Evolutionary conservation across 2,329 filamentous ascomycete genomes (phyloP).

Genomic region (Allantophomopsis lycopodina): DNA sequence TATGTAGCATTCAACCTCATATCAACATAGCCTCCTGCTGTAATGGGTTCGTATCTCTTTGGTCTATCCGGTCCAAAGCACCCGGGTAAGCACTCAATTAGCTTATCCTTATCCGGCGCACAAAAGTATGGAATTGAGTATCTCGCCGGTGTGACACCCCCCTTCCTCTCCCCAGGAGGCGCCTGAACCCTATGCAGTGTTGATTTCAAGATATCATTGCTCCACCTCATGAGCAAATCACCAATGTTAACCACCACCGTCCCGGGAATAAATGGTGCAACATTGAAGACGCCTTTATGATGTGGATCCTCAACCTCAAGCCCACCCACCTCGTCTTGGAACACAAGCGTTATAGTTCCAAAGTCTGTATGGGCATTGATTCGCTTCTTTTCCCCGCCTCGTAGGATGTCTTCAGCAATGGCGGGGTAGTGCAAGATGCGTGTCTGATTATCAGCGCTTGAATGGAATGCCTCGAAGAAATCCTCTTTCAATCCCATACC

Average conservation of each 20-base stretch:
- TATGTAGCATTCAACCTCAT: constrained; percentile 1
- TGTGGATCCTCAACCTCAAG: constrained; percentile 29
- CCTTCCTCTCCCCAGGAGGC: constrained; percentile 7
- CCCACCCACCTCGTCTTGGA: constrained; percentile 32
- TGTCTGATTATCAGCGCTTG: constrained; percentile 38
- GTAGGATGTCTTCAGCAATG: constrained; percentile 25
- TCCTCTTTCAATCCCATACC: constrained; percentile 29
- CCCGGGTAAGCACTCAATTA: constrained; percentile 18
- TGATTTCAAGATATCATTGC: constrained; percentile 22
- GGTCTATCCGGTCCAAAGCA: constrained; percentile 1
- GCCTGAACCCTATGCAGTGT: constrained; percentile 28
- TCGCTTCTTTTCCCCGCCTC: constrained; percentile 22
- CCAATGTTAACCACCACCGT: constrained; percentile 30
- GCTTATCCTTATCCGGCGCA: constrained; percentile 24
- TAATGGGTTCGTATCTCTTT: constrained; percentile 1
- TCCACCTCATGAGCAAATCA: constrained; percentile 30
- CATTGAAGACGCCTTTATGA: constrained; percentile 20
- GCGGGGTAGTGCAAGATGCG: constrained; percentile 42
- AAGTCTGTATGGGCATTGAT: constrained; percentile 35
- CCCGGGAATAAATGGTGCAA: constrained; percentile 20
- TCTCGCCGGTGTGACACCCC: constrained; percentile 2
- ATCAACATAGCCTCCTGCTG: constrained; percentile 1
- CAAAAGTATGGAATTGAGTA: constrained; percentile 31
- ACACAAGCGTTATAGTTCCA: constrained; percentile 31
- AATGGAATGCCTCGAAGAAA: constrained; percentile 27